These are phyloP conservation scores for Takashimella tepidaria DNA, from an alignment of 1,284 basidiomycete species.

Conservation along the genomic window DNA sequence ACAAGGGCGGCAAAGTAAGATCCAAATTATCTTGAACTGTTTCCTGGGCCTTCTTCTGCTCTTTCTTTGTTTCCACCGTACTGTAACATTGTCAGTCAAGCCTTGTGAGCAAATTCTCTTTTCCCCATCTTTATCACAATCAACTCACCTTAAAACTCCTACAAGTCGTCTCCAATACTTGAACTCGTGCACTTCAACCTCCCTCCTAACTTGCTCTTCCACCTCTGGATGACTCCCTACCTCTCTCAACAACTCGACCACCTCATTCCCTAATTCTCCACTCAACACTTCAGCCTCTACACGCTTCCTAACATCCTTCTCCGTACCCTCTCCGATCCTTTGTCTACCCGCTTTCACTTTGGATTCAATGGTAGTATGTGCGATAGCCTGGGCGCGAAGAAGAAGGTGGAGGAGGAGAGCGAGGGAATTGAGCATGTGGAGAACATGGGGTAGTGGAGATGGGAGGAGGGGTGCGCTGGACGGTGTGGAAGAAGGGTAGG, in stretches of 20 bases:
- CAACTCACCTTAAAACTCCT: slow-evolving; percentile 14
- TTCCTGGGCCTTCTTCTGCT: slow-evolving; percentile 4
- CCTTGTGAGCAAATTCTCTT: no score
- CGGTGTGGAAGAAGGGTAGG: slow-evolving; percentile 58
- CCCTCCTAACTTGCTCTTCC: slow-evolving; percentile 31
- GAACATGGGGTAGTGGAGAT: slow-evolving; percentile 46
- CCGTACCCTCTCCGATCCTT: slow-evolving; percentile 63
- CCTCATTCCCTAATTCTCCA: slow-evolving; percentile 37
- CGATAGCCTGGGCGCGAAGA: slow-evolving; percentile 55
- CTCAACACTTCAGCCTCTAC: slow-evolving; percentile 43
- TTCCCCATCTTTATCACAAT: background rate
- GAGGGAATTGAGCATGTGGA: slow-evolving; percentile 49
- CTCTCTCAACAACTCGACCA: slow-evolving; percentile 35
- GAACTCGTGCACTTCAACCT: slow-evolving; percentile 42
- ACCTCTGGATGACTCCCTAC: slow-evolving; percentile 34
- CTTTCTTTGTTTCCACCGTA: no score
- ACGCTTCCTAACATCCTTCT: slow-evolving; percentile 62
- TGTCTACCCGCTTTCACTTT: slow-evolving; percentile 70
- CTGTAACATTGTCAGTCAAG: no score
- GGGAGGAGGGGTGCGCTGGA: slow-evolving; percentile 47
- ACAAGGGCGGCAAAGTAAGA: slow-evolving; percentile 15
- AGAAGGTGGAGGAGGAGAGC: slow-evolving; percentile 45
- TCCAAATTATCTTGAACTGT: background rate
- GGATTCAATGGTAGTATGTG: slow-evolving; percentile 57
- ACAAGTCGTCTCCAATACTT: slow-evolving; percentile 39